Conservation (phyloP, 805 yeast genomes). For the Suhomyces tanzawaensis region DNA sequence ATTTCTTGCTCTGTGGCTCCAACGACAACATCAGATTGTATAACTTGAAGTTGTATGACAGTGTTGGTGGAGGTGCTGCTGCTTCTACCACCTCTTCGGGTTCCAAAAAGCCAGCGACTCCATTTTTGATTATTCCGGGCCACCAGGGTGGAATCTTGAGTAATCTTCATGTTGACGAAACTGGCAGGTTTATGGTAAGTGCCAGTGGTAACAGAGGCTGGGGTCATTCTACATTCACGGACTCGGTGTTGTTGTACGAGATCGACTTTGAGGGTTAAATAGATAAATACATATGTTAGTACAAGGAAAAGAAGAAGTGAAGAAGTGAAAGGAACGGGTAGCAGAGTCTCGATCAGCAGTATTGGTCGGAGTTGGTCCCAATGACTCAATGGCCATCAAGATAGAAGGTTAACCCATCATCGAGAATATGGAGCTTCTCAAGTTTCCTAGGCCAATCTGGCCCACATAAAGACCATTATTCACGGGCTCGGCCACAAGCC, state of each 20-base stretch:
- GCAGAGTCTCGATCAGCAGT: too few relatives aligned
- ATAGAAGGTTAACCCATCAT: slow-evolving; percentile 6
- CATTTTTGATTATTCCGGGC: slow-evolving; percentile 90
- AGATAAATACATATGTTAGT: too few relatives aligned
- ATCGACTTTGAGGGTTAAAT: slow-evolving; percentile 45
- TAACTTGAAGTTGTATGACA: slow-evolving; percentile 56
- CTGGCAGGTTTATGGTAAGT: slow-evolving; percentile 83
- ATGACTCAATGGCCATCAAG: too few relatives aligned
- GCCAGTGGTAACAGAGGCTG: slow-evolving; percentile 96
- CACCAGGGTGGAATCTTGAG: slow-evolving; percentile 92
- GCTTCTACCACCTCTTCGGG: slow-evolving; percentile 11
- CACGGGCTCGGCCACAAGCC: slow-evolving; percentile 16
- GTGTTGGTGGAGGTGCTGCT: slow-evolving; percentile 20
- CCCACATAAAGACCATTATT: slow-evolving; percentile 20
- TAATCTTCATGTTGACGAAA: slow-evolving; percentile 75
- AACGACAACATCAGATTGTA: slow-evolving; percentile 85
- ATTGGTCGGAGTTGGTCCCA: too few relatives aligned
- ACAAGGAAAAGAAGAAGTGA: too few relatives aligned
- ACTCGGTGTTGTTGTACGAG: slow-evolving; percentile 78
- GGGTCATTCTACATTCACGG: slow-evolving; percentile 77
- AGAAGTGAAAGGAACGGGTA: too few relatives aligned
- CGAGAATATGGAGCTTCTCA: slow-evolving; percentile 29
- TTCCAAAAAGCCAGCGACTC: slow-evolving; percentile 49
- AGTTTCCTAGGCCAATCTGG: slow-evolving; percentile 35
- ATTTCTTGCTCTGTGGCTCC: slow-evolving; percentile 83